Evolutionary conservation across 257 asterid species (phyloP), one percentile per base, ranked within the genome.

Genomic region (Penstemon barbatus): DNA sequence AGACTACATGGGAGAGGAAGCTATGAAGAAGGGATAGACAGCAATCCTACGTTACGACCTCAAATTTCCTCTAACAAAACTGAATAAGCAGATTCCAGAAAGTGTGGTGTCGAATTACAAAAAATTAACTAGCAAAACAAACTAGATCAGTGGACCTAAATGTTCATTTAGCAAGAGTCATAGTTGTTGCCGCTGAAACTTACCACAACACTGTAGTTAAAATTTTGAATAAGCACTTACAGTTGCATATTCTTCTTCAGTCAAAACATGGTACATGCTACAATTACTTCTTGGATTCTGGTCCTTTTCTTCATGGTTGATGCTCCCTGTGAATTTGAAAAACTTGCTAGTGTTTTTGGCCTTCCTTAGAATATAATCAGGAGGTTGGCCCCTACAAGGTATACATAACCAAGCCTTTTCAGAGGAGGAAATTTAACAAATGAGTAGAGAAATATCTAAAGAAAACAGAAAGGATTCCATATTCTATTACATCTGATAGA

Each of bases 281-380:
- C 71, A 79, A 74, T 82, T 84, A 71, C 82, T 71, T 70, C 76
- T 71, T 55, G 86, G 71, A 79, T 72, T 84, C 70, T 76, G 82
- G 61, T 84, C 83, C 71, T 73, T 75, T 74, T 78, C 96, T 72
- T 86, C 97, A 60, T 81, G 86, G 77, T 74, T 83, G 80, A 87
- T 69, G 78, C 87, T 89, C 81, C 97, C 97, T 39, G 78, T 75
- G 73, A 82, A 83, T 79, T 94, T 91, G 80, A 94, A 94, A 80
- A 94, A 94, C 88, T 89, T 94, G 89, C 83, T 77, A 54, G 98
- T 84, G 69, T 86, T 89, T 84, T 91, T 89, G 72, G 98, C 95
- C 72, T 87, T 88, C 81, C 83, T 73, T 48, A 94, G 84, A 72
- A 94, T 75, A 79, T 87, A 80, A 79, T 94, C 99, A 64, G 99